Percentiles rank a stretch among this genome's conserved stretches.
Evolutionary conservation across 768 basidiomycete genomes (phyloP).

Genomic region (Rhodosporidiobolus odoratus): DNA sequence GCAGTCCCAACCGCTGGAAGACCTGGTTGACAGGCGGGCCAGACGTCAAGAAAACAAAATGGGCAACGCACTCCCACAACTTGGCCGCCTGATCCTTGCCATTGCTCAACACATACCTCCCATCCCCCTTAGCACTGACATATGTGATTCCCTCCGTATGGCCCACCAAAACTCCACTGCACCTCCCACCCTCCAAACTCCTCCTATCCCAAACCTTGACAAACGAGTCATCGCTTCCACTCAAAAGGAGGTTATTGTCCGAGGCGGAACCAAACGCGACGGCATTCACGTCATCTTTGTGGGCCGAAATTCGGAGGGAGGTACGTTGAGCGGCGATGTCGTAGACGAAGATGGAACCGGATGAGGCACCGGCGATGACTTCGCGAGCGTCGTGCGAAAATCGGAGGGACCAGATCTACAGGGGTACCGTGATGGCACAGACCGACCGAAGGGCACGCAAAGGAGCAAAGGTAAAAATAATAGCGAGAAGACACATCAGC

Average conservation of each 20-base stretch:
- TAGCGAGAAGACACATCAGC: slow-evolving; percentile 51
- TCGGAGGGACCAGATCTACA: slow-evolving; percentile 82
- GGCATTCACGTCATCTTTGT: slow-evolving; percentile 84
- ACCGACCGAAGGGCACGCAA: slow-evolving; percentile 49
- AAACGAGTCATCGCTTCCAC: slow-evolving; percentile 89
- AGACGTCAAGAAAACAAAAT: no score
- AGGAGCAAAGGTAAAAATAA: no score
- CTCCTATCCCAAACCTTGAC: slow-evolving; percentile 83
- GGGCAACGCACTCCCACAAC: slow-evolving; percentile 31
- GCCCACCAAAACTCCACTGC: slow-evolving; percentile 87
- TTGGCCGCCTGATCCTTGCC: slow-evolving; percentile 72
- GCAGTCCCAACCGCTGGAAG: no score
- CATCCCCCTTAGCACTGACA: slow-evolving; percentile 85
- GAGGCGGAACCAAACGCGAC: slow-evolving; percentile 83
- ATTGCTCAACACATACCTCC: slow-evolving; percentile 88
- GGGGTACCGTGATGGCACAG: slow-evolving; percentile 49
- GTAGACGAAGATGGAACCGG: slow-evolving; percentile 57
- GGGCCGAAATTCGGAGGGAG: slow-evolving; percentile 79
- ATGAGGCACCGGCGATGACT: slow-evolving; percentile 78
- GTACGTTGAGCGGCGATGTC: slow-evolving; percentile 75
- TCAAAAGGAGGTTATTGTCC: slow-evolving; percentile 89
- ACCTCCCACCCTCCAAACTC: slow-evolving; percentile 57
- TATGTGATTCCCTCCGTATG: slow-evolving; percentile 63
- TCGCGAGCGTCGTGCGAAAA: slow-evolving; percentile 97
- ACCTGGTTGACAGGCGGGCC: no score